Percentiles rank a stretch among this genome's conserved stretches.
phyloP scores from a whole-genome alignment of 2,329 filamentous ascomycete genomes.

The Monilinia vaccinii-corymbosi region DNA sequence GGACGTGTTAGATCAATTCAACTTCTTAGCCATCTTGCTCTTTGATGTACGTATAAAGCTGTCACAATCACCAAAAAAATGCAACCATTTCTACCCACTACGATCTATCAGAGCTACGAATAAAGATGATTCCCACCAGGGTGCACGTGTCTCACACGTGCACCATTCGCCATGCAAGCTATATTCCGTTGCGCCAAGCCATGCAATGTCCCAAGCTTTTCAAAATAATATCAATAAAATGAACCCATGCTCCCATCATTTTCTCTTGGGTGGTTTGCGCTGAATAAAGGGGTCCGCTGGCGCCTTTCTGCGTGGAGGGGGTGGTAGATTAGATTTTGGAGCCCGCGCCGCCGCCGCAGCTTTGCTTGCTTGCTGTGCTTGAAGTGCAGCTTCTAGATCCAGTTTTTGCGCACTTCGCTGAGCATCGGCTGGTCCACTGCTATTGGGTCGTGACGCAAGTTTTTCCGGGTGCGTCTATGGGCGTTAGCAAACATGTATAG shows the following conservation, averaged over 20 bases:
- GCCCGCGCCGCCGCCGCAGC: slow-evolving; percentile 3
- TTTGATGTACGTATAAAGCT: not conserved
- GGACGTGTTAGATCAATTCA: not conserved
- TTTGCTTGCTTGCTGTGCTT: slow-evolving; percentile 8
- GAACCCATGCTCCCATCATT: not conserved
- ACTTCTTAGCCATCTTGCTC: not conserved
- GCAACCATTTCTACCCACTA: slow-evolving; percentile 2
- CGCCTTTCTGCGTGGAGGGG: slow-evolving; percentile 15
- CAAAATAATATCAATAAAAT: not conserved
- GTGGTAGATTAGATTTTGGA: slow-evolving; percentile 3
- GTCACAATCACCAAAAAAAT: slow-evolving; percentile 1
- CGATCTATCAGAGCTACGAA: not conserved
- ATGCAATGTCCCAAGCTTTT: not conserved
- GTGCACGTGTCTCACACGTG: not conserved
- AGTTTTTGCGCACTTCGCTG: not conserved
- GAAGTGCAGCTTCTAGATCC: slow-evolving; percentile 9
- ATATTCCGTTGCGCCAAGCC: not conserved
- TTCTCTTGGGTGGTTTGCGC: slow-evolving; percentile 11
- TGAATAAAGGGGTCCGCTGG: slow-evolving; percentile 18
- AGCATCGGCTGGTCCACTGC: not conserved
- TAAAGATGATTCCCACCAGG: not conserved
- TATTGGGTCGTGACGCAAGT: not conserved
- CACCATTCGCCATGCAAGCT: not conserved
- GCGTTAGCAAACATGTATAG: not conserved
- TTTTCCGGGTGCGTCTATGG: not conserved